These are phyloP conservation scores for Scytalidium sp. DNA, from an alignment of 2,329 filamentous ascomycete species.

Conservation along the genomic window DNA sequence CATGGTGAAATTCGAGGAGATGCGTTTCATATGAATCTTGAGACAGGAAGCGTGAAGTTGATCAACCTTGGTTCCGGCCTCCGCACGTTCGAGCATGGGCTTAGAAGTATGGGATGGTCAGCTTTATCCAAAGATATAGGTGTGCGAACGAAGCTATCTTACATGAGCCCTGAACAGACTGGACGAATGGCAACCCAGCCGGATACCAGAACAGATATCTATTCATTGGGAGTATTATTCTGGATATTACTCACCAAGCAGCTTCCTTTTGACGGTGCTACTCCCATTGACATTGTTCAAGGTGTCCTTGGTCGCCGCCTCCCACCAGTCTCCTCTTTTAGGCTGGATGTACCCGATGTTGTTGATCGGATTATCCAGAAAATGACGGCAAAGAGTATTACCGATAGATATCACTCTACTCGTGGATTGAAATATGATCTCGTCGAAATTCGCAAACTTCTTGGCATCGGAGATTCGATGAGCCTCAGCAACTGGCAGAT, in stretches of 20 bases:
- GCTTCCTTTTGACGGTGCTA: constrained; percentile 74
- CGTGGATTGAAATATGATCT: constrained; percentile 84
- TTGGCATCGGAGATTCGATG: constrained; percentile 71
- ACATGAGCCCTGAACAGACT: constrained; percentile 92
- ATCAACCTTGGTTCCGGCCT: constrained; percentile 84
- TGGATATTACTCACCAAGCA: constrained; percentile 81
- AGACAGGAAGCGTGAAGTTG: constrained; percentile 71
- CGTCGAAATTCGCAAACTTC: constrained; percentile 66
- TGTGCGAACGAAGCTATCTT: constrained; percentile 84
- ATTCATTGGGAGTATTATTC: constrained; percentile 84
- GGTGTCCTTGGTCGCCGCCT: constrained; percentile 79
- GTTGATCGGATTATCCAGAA: constrained; percentile 82
- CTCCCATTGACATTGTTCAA: constrained; percentile 87
- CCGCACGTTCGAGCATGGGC: constrained; percentile 84
- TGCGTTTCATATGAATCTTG: constrained; percentile 80
- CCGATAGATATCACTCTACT: constrained; percentile 85
- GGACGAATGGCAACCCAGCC: constrained; percentile 90
- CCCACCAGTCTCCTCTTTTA: constrained; percentile 69
- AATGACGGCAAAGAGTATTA: constrained; percentile 85
- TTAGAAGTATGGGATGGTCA: constrained; percentile 84
- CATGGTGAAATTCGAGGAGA: constrained; percentile 91
- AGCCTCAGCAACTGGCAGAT: constrained; percentile 73
- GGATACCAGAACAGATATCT: constrained; percentile 89
- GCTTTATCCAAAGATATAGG: constrained; percentile 78
- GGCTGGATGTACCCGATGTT: constrained; percentile 81